Base-by-base conservation (phyloP, 306 rosid genomes). In the Cucurbita maxima region DNA sequence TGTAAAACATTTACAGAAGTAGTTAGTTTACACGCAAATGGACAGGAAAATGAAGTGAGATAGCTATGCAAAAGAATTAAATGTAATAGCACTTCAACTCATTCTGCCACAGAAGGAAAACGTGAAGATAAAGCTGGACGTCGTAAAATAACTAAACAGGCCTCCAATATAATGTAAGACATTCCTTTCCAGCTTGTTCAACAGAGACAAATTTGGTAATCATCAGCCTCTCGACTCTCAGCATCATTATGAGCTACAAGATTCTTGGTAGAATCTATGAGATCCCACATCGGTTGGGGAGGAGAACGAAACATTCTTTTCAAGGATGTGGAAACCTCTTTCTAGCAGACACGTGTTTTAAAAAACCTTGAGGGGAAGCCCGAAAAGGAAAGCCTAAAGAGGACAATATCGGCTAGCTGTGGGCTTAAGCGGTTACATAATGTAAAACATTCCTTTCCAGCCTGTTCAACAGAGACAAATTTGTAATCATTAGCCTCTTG, bases 1-100 rank as follows among this genome's bases (percentile, higher is more conserved):
- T 56, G 37, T 60, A 80, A 54, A 56, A 75, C 59, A 79, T 36
- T 51, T 15, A 62, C 68, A 76, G 34, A 30, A 30, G 43, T 43
- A 45, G 67, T 77, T 66, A 78, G 73, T 73, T 44, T 22, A 4
- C 0, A 58, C 60, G 72, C 73, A 54, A 41, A 48, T 45, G 18
- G 61, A 69, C 12, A 37, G 43, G 20, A 5, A 15, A 68, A 19
- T 58, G 12, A 68, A 12, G 57, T 7, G 41, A 47, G 56, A 25
- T 13, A 48, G 8, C 25, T 5, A 18, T 18, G 74, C 58, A 69
- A 47, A 69, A 15, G 48, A 47, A 45, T 45, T 69, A 1, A 1
- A 47, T 4, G 53, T 8, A 69, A 50, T 37, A 60, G 47, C 68
- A 36, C 69, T 61, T 40, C 48, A 37, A 61, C 48, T 37, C 48